Evolutionary conservation across 1,139 yeast genomes (phyloP).

Genomic region (Taphrina deformans): DNA sequence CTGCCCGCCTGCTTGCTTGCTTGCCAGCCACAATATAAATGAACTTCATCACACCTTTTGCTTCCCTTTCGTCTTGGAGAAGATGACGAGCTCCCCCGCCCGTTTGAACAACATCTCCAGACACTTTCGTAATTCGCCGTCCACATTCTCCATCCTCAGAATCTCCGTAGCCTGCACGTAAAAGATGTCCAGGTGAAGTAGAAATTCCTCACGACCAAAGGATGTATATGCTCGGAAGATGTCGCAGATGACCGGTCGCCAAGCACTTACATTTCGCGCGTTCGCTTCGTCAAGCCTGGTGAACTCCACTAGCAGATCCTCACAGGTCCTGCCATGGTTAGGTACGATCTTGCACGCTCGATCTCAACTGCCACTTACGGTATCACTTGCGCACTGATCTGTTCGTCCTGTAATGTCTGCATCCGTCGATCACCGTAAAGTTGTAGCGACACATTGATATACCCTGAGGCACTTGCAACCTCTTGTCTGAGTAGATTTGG

Average conservation of each 20-base stretch:
- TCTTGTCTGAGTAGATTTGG: conserved; percentile 93
- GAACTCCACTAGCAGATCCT: conserved; percentile 66
- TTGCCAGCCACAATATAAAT: background rate
- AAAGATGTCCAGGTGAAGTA: conserved; percentile 60
- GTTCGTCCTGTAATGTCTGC: conserved; percentile 48
- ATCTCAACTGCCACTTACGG: conserved; percentile 46
- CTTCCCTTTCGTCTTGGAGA: conserved; percentile 35
- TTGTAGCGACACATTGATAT: conserved; percentile 74
- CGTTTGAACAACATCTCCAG: conserved; percentile 45
- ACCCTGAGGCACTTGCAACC: conserved; percentile 83
- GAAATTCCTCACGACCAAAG: conserved; percentile 74
- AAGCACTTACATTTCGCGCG: conserved; percentile 74
- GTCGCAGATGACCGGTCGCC: conserved; percentile 91
- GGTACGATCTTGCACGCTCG: background rate
- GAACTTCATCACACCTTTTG: conserved; percentile 4
- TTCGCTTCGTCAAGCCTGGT: conserved; percentile 67
- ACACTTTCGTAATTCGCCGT: conserved; percentile 67
- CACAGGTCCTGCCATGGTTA: conserved; percentile 51
- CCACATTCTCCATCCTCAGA: conserved; percentile 62
- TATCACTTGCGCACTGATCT: conserved; percentile 58
- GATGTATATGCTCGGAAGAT: conserved; percentile 78
- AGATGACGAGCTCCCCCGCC: conserved; percentile 39
- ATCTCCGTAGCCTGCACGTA: conserved; percentile 67
- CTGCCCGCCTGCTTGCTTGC: too few relatives aligned
- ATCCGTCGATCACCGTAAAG: conserved; percentile 65